Base-by-base conservation (phyloP, 768 basidiomycete species). In the Candolleomyces efflorescens region DNA sequence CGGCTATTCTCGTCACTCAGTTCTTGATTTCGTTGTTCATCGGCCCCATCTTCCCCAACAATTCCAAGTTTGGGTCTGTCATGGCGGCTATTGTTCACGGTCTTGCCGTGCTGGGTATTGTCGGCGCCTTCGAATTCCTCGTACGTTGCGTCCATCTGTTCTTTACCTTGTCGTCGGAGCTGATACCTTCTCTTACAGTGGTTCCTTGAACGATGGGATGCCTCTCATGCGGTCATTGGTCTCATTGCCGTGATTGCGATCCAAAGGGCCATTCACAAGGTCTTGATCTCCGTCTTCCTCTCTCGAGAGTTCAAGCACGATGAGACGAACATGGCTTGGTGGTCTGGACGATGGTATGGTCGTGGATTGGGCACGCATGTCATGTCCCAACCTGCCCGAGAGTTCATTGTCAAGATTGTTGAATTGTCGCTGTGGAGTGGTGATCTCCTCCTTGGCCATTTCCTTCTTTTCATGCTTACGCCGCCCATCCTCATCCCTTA, bases 331-430 rank as follows among this genome's bases (percentile, higher is more conserved):
- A 82, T 92, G 60, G 95, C 95, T 1, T 98, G 96, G 96, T 99
- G 97, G 97, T 94, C 95, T 17, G 95, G 94, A 60, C 89, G 90
- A 77, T 98, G 97, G 97, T 95, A 95, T 68, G 94, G 95, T 48
- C 83, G 94, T 58, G 92, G 93, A 26, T 79, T 99, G 18, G 96
- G 96, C 13, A 82, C 81, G n/a, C 89, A 91, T 36, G 93, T 91
- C 38, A 86, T 96, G 69, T 94, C 93, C 27, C 97, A 98, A 69
- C 94, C 95, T 32, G 94, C 92, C 56, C 88, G 97, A 69, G 97
- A 98, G 79, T 97, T 90, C 68, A 83, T 98, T 56, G 95, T 98
- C 75, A 99, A 98, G 81, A 92, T 96, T 58, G 92, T 98, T 62
- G 96, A 98, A 74, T 91, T 98, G 88, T 92, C 92, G 23, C 76